Conservation (phyloP, 2,329 filamentous ascomycete genomes). For the Zarea fungicola region DNA sequence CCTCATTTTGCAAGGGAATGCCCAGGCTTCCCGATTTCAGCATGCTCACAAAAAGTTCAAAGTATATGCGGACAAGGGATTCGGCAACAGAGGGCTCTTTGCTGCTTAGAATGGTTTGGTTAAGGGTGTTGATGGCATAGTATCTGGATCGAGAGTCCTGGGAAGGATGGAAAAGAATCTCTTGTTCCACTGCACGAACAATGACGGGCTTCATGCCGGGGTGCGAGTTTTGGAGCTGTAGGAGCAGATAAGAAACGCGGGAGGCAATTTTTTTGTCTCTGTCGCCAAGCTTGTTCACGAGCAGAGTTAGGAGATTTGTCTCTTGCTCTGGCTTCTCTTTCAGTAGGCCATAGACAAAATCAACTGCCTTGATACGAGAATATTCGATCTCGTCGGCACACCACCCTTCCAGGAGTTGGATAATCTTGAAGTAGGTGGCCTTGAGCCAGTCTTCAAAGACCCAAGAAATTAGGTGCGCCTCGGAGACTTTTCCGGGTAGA, state of each 20-base stretch:
- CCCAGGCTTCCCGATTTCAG: conserved; percentile 55
- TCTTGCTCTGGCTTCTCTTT: conserved; percentile 98
- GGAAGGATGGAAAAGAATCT: conserved; percentile 79
- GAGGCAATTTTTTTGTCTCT: conserved; percentile 94
- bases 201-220: conserved; percentile 92
- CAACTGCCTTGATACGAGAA: conserved; percentile 79
- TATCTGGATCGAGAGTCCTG: conserved; percentile 89
- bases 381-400: conserved; percentile 94
- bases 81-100: conserved; percentile 79
- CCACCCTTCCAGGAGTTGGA: conserved; percentile 88
- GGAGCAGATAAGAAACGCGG: conserved; percentile 83
- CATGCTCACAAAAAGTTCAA: conserved; percentile 77
- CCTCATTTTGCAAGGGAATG: conserved; percentile 40
- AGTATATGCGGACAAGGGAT: conserved; percentile 84
- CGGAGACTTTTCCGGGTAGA: conserved; percentile 68
- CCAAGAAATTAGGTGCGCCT: conserved; percentile 79
- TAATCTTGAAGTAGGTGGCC: conserved; percentile 83
- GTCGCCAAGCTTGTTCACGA: conserved; percentile 96
- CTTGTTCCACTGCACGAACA: conserved; percentile 77
- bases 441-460: conserved; percentile 95
- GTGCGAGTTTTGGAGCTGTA: conserved; percentile 84
- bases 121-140: conserved; percentile 92
- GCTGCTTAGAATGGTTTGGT: conserved; percentile 86
- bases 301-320: conserved; percentile 79
- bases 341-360: conserved; percentile 84